phyloP scores from a whole-genome alignment of 1,284 basidiomycete genomes.

The Cutaneotrichosporon cyanovorans region DNA sequence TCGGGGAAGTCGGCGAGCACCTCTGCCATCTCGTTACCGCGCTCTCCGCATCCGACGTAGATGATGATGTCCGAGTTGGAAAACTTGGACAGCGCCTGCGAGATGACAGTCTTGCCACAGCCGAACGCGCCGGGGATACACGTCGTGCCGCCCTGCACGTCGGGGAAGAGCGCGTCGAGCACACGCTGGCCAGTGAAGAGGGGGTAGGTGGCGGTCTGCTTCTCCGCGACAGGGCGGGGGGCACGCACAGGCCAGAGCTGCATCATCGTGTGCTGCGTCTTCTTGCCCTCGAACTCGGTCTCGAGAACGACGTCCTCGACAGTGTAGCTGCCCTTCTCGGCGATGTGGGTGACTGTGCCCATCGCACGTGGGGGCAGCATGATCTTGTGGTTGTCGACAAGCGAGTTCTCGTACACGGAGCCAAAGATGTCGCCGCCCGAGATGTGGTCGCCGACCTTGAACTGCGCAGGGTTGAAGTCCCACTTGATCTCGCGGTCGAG shows the following conservation, averaged over 20 bases:
- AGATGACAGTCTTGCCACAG: slow-evolving; percentile 95
- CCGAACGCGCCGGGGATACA: slow-evolving; percentile 99
- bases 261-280: slow-evolving; percentile 89
- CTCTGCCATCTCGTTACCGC: slow-evolving; percentile 74
- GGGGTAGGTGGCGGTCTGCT: slow-evolving; percentile 86
- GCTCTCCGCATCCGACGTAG: slow-evolving; percentile 83
- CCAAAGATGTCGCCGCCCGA: slow-evolving; percentile 96
- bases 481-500: slow-evolving; percentile 82
- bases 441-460: slow-evolving; percentile 91
- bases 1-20: slow-evolving; percentile 96
- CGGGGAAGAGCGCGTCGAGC: slow-evolving; percentile 95
- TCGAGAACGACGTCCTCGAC: slow-evolving; percentile 94
- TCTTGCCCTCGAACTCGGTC: slow-evolving; percentile 96
- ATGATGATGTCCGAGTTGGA: slow-evolving; percentile 99
- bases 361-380: slow-evolving; percentile 90
- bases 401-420: slow-evolving; percentile 90
- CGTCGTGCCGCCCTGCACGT: slow-evolving; percentile 97
- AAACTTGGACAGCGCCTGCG: slow-evolving; percentile 93
- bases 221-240: slow-evolving; percentile 88
- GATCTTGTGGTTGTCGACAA: slow-evolving; percentile 94
- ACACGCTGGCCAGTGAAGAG: slow-evolving; percentile 95
- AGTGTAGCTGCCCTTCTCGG: slow-evolving; percentile 88
- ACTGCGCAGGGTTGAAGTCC: slow-evolving; percentile 87
- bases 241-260: slow-evolving; percentile 99
- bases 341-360: slow-evolving; percentile 89